Evolutionary conservation across 1,139 yeast species (phyloP).

Genomic region (Schwanniomyces etchellsii): DNA sequence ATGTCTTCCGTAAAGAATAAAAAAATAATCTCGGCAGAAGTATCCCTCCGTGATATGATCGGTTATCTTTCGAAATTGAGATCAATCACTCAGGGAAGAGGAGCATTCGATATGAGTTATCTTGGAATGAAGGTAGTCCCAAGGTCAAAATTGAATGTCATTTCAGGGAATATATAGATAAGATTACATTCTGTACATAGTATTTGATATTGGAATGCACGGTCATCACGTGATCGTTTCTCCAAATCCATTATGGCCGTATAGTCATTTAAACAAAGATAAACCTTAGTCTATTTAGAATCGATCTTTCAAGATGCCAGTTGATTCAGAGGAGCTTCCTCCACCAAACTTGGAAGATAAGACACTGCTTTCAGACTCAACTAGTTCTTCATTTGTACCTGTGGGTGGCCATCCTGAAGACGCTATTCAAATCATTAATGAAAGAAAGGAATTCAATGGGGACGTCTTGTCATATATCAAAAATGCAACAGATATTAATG

Average conservation of each 20-base stretch:
- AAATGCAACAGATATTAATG: constrained; percentile 24
- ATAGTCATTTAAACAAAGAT: no score
- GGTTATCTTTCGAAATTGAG: constrained; percentile 77
- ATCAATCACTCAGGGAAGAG: constrained; percentile 87
- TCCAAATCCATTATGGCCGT: no score
- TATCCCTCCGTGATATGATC: constrained; percentile 85
- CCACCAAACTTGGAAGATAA: neutral
- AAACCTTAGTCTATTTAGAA: no score
- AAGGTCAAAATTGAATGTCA: constrained; percentile 35
- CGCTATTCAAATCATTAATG: constrained; percentile 76
- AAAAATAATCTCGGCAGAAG: constrained; percentile 65
- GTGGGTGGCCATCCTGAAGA: constrained; percentile 28
- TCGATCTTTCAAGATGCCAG: no score
- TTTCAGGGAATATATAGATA: constrained; percentile 15
- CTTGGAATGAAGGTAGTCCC: constrained; percentile 64
- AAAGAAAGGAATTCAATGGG: constrained; percentile 58
- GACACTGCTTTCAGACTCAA: constrained; percentile 9
- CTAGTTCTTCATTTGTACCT: constrained; percentile 37
- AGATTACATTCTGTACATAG: neutral
- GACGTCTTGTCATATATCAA: constrained; percentile 30
- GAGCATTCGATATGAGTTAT: constrained; percentile 74
- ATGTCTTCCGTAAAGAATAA: constrained; percentile 24
- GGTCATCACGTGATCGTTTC: no score
- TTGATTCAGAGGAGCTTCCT: neutral
- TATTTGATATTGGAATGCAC: constrained; percentile 2